These are phyloP conservation scores for Fusarium chlamydosporum DNA, from an alignment of 2,329 filamentous ascomycete genomes.

Conservation along the genomic window DNA sequence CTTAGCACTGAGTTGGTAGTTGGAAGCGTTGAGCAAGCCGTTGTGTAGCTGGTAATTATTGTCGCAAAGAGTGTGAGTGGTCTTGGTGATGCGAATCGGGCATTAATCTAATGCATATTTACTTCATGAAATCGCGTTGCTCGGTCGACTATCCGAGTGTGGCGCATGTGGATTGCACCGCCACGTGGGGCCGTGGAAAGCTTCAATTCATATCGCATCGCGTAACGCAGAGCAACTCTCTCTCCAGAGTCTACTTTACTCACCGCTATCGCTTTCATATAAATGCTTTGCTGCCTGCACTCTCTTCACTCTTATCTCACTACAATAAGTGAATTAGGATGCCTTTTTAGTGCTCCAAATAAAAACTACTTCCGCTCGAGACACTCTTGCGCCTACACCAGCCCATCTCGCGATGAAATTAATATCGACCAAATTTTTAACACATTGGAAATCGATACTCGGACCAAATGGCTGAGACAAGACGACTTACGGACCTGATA, in stretches of 20 bases:
- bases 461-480: constrained; percentile 57
- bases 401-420: constrained; percentile 54
- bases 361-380: constrained; percentile 38
- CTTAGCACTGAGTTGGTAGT: not conserved
- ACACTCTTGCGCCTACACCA: constrained; percentile 39
- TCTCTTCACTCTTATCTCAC: not conserved
- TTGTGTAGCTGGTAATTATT: constrained; percentile 1
- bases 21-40: not conserved
- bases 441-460: constrained; percentile 52
- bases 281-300: constrained; percentile 14
- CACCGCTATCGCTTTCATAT: constrained; percentile 21
- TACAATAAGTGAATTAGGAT: constrained; percentile 28
- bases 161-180: constrained; percentile 47
- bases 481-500: constrained; percentile 52
- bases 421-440: constrained; percentile 45
- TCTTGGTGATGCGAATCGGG: constrained; percentile 17
- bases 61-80: constrained; percentile 7
- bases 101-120: constrained; percentile 34
- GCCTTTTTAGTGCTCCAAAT: constrained; percentile 35
- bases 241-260: constrained; percentile 17
- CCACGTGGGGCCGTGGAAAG: constrained; percentile 49
- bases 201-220: constrained; percentile 42
- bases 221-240: constrained; percentile 15
- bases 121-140: constrained; percentile 49
- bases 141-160: constrained; percentile 50